Evolutionary conservation across 768 basidiomycete species (phyloP), one percentile per base, ranked within the genome.

Genomic region (Termitomyces sp.): DNA sequence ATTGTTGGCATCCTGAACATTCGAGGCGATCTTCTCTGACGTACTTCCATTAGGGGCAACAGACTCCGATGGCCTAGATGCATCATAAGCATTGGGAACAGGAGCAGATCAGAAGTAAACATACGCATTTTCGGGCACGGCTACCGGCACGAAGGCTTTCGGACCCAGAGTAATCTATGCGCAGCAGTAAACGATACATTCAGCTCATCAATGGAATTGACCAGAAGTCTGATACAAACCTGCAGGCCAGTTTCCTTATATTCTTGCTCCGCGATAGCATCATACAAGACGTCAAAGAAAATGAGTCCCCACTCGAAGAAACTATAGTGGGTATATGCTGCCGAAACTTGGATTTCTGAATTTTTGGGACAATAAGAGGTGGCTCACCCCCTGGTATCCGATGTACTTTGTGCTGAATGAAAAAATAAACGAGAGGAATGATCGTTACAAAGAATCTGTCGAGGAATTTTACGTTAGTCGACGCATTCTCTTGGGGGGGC

Each of bases 281-380:
- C 91, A 62, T 84, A 92, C 14, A 83, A 56, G 25, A 93, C 75
- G 57, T 93, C 91, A 44, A 87, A 75, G 51, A 87, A 66, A 54
- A 93, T 90, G 47, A 93, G 81, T 8, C 76, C 77, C 94, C 94
- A 96, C 72, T 96, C 94, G 63, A 90, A 90, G 71, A 95, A 87
- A 44, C 87, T 83, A 65, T 95, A 96, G 42, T 73, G 74, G 3
- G 91, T 94, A 71, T 96, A 96, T 11, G 94, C 93, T 92, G 32
- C 47, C 16, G 23, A 45, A 53, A 27, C 31, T 37, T 35, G 54
- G 37, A 51, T 41, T 48, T 7, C 34, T 29, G 60, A 34, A 23
- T 60, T 38, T 32, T 11, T 31, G 10, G 32, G 21, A 42, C 32
- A 44, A 41, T 14, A 38, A 29, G 8, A 16, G 21, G n/a, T 46